A percentile compares a stretch with the other conserved stretches of the same genome.
Conservation (phyloP, 305 asterid genomes). For the Salvia sclarea region DNA sequence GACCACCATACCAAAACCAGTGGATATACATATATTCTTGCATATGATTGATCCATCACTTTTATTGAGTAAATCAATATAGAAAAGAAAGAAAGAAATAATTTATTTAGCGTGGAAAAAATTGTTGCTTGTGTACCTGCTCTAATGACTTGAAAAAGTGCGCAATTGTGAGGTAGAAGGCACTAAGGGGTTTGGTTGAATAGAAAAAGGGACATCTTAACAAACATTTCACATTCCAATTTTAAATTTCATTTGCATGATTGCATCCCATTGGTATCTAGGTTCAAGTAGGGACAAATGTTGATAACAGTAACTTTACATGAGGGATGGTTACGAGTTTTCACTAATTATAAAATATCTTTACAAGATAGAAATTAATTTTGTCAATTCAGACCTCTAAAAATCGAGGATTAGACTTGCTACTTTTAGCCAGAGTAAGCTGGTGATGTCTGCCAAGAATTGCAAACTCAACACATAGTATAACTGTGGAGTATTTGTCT, state of each 20-base stretch:
- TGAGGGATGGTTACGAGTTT: too few species aligned
- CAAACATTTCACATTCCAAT: constrained; percentile 20
- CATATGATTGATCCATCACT: background rate
- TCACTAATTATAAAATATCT: too few species aligned
- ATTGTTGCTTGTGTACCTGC: constrained; percentile 19
- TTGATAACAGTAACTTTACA: background rate
- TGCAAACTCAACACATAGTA: too few species aligned
- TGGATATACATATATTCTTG: too few species aligned
- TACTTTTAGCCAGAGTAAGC: too few species aligned
- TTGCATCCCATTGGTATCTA: background rate
- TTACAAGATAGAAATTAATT: too few species aligned
- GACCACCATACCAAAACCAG: too few species aligned
- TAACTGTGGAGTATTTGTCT: too few species aligned
- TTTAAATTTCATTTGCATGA: background rate
- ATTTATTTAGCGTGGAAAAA: background rate
- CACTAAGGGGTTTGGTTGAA: constrained; percentile 13
- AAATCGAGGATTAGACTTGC: too few species aligned
- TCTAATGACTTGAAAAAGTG: constrained; percentile 22
- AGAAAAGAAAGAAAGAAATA: background rate
- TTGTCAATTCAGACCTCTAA: too few species aligned
- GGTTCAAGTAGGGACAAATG: background rate
- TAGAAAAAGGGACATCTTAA: constrained; percentile 23
- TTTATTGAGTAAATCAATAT: background rate
- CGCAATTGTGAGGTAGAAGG: constrained; percentile 27
- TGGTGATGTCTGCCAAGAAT: too few species aligned